Evolutionary conservation across 2,329 filamentous ascomycete species (phyloP).

Genomic region (Arthroderma uncinatum): DNA sequence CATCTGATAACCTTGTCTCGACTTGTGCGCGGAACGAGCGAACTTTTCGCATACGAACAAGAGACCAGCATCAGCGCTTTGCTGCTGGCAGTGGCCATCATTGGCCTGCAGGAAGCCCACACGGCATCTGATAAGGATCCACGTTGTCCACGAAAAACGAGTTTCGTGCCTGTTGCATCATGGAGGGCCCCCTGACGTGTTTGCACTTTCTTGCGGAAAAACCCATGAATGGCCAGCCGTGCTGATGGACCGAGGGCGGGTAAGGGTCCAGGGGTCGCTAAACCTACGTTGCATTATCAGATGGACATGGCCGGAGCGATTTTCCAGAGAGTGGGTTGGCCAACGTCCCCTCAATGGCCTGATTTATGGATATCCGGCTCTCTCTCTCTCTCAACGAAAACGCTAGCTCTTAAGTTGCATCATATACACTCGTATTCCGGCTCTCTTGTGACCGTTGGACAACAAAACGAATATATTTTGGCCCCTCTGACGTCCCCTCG

Average conservation of each 20-base stretch:
- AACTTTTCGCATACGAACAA: no score
- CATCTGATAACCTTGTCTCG: constrained; percentile 5
- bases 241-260: background rate
- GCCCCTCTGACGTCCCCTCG: background rate
- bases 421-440: background rate
- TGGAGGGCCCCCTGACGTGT: background rate
- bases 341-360: background rate
- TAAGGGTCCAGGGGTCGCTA: background rate
- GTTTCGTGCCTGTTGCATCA: background rate
- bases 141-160: background rate
- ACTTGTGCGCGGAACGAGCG: background rate
- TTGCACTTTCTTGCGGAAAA: background rate
- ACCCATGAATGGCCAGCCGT: background rate
- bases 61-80: no score
- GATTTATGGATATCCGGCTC: background rate
- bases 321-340: background rate
- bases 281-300: background rate
- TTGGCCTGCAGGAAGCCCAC: background rate
- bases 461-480: background rate
- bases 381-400: background rate
- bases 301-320: background rate
- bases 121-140: background rate
- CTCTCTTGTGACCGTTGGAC: background rate
- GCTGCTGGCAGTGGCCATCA: no score
- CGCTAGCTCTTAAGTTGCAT: background rate